A percentile compares a stretch with the other conserved stretches of the same genome.
Conservation (phyloP, 345 rosid genomes). For the Salix exigua region DNA sequence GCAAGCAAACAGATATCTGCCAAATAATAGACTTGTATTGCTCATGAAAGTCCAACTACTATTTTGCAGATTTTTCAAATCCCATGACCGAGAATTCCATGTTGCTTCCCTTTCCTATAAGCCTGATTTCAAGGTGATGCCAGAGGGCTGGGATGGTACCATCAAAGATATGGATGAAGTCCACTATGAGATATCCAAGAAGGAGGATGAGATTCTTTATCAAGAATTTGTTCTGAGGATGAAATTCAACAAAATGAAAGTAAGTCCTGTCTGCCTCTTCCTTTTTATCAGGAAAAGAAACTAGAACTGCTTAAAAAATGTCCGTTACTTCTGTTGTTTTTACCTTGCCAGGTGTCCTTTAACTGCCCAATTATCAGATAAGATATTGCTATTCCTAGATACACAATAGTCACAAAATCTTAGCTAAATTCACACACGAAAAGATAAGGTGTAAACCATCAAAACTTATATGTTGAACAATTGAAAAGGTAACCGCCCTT, state of each 20-base stretch:
- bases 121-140: slow-evolving; percentile 97
- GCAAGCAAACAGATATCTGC: not conserved
- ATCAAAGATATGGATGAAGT: slow-evolving; percentile 83
- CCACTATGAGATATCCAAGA: slow-evolving; percentile 95
- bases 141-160: slow-evolving; percentile 99
- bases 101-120: slow-evolving; percentile 89
- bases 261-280: slow-evolving; percentile 23
- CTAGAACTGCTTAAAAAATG: not conserved
- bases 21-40: not conserved
- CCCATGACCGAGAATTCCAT: slow-evolving; percentile 94
- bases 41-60: not conserved
- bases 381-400: not conserved
- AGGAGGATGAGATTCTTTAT: slow-evolving; percentile 89
- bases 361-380: not conserved
- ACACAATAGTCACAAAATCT: not conserved
- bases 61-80: slow-evolving; percentile 60
- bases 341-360: not conserved
- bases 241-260: slow-evolving; percentile 90
- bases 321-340: not conserved
- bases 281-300: not conserved
- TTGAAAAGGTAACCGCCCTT: too few relatives aligned
- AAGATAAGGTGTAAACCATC: not conserved
- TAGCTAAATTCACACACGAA: not conserved
- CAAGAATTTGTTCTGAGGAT: slow-evolving; percentile 74
- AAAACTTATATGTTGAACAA: too few relatives aligned